Evolutionary conservation across 192 early-diverging fungal genomes (phyloP).

Genomic region (Physocladia obscura): DNA sequence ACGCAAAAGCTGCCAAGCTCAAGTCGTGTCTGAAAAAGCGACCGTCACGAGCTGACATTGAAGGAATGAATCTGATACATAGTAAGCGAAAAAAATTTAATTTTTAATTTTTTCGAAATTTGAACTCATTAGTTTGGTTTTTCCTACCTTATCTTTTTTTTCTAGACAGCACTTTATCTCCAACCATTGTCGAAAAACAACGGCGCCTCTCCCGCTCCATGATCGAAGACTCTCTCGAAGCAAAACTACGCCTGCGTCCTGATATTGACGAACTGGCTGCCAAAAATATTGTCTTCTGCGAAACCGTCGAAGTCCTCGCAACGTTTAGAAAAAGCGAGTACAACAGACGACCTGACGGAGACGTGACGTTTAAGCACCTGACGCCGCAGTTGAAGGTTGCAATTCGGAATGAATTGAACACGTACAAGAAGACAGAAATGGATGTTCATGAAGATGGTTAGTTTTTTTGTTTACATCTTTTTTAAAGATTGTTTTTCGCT

Average conservation of each 20-base stretch:
- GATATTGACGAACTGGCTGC: slow-evolving; percentile 43
- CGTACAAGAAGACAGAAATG: slow-evolving; percentile 93
- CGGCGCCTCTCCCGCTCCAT: slow-evolving; percentile 43
- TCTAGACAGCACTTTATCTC: slow-evolving; percentile 33
- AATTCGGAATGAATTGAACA: slow-evolving; percentile 93
- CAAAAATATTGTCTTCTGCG: slow-evolving; percentile 42
- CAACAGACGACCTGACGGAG: slow-evolving; percentile 81
- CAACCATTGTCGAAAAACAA: slow-evolving; percentile 45
- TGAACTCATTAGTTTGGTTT: neutral
- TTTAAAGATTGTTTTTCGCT: neutral
- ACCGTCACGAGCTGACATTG: slow-evolving; percentile 48
- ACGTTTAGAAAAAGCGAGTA: slow-evolving; percentile 74
- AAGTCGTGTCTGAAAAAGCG: slow-evolving; percentile 52
- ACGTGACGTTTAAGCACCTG: slow-evolving; percentile 77
- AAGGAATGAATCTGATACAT: slow-evolving; percentile 56
- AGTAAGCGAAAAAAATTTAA: slow-evolving; percentile 2
- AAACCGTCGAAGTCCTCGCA: slow-evolving; percentile 60
- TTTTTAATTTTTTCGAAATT: neutral
- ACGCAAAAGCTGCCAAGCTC: slow-evolving; percentile 21
- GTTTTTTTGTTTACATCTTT: neutral
- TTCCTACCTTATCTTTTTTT: neutral
- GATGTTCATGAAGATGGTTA: slow-evolving; percentile 71
- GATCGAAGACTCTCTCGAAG: slow-evolving; percentile 45
- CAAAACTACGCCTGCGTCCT: slow-evolving; percentile 51
- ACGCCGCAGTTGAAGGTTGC: slow-evolving; percentile 80